phyloP scores from a whole-genome alignment of 2,329 filamentous ascomycete species.

The Onygenales sp. region DNA sequence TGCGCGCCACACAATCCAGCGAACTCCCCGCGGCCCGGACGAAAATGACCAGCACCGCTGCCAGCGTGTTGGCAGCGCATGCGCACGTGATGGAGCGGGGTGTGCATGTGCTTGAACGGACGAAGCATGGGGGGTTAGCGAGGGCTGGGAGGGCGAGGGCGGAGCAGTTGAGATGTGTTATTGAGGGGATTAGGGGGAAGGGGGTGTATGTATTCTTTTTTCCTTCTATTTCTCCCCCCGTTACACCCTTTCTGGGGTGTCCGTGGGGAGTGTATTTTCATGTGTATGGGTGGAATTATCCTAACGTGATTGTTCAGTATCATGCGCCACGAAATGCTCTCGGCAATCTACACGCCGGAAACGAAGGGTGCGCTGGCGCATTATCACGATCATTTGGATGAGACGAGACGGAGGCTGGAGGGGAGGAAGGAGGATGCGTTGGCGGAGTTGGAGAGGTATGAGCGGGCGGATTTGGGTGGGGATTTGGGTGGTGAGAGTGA shows the following conservation, averaged over 20 bases:
- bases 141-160: slow-evolving; percentile 28
- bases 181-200: slow-evolving; percentile 28
- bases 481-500: slow-evolving; percentile 1
- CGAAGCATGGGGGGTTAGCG: slow-evolving; percentile 28
- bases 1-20: slow-evolving; percentile 23
- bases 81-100: slow-evolving; percentile 26
- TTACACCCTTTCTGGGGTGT: not conserved
- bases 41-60: slow-evolving; percentile 25
- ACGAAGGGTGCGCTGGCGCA: slow-evolving; percentile 21
- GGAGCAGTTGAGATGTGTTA: slow-evolving; percentile 29
- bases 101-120: slow-evolving; percentile 30
- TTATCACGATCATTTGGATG: slow-evolving; percentile 25
- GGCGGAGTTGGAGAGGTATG: slow-evolving; percentile 26
- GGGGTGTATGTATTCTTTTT: slow-evolving; percentile 21
- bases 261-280: not conserved
- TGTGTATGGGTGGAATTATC: not conserved
- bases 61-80: slow-evolving; percentile 23
- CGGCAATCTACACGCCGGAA: slow-evolving; percentile 30
- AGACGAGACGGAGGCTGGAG: slow-evolving; percentile 21
- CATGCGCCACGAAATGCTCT: slow-evolving; percentile 26
- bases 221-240: not conserved
- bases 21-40: slow-evolving; percentile 24
- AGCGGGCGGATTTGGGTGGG: slow-evolving; percentile 16
- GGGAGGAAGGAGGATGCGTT: slow-evolving; percentile 20
- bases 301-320: slow-evolving; percentile 18